A percentile compares a stretch with the other conserved stretches of the same genome.
Conservation (phyloP, 2,329 filamentous ascomycete genomes). For the Aspergillus novofumigatus region DNA sequence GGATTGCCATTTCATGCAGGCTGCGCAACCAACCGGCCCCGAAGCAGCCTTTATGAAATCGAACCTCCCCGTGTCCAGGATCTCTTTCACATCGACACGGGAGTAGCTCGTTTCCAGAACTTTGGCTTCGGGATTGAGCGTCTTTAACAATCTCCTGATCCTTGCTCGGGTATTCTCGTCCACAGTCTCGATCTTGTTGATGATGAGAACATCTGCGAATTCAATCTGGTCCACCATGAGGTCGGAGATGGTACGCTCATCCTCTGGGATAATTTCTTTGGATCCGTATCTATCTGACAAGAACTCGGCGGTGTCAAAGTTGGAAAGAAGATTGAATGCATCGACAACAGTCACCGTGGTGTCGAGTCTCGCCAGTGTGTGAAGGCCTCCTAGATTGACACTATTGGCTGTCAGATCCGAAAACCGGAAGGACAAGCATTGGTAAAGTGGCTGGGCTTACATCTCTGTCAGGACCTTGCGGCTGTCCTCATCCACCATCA, state of each 20-base stretch:
- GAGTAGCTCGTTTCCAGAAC: constrained; percentile 58
- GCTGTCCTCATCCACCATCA: constrained; percentile 41
- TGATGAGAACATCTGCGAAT: constrained; percentile 68
- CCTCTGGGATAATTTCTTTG: constrained; percentile 60
- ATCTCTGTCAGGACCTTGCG: constrained; percentile 45
- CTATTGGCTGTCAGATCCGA: constrained; percentile 20
- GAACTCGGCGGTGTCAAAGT: constrained; percentile 67
- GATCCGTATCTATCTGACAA: constrained; percentile 58
- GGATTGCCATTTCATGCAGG: constrained; percentile 62
- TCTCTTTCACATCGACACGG: constrained; percentile 57
- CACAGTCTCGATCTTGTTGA: constrained; percentile 68
- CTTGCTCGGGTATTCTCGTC: constrained; percentile 42
- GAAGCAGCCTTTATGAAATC: constrained; percentile 60
- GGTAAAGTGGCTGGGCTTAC: constrained; percentile 29
- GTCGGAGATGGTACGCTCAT: constrained; percentile 70
- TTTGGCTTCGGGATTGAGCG: constrained; percentile 64
- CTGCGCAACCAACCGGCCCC: constrained; percentile 66
- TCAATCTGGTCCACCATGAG: constrained; percentile 75
- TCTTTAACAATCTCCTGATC: constrained; percentile 52
- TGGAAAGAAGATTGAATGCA: constrained; percentile 67
- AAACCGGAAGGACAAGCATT: constrained; percentile 13
- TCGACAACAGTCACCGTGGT: constrained; percentile 71
- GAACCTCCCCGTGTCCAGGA: constrained; percentile 64
- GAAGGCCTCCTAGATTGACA: constrained; percentile 58
- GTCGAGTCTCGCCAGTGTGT: constrained; percentile 63